Evolutionary conservation across 495 filamentous ascomycete species (phyloP).

Genomic region (Aspergillus baeticus): DNA sequence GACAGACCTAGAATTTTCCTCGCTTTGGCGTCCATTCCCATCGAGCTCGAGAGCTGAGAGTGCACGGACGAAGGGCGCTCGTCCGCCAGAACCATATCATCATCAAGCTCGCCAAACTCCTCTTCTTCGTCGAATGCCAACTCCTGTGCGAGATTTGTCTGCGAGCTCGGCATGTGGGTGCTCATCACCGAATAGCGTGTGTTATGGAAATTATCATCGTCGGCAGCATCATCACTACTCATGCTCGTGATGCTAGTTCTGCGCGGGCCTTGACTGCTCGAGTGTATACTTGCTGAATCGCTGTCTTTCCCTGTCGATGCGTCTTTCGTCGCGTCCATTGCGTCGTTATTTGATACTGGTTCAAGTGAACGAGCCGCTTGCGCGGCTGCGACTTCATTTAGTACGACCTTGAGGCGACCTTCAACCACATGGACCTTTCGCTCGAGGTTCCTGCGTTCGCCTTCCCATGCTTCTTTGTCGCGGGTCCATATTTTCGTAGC

Average conservation of each 20-base stretch:
- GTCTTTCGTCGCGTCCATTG: conserved; percentile 30
- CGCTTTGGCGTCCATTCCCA: conserved; percentile 45
- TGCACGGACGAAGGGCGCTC: conserved; percentile 45
- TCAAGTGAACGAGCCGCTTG: conserved; percentile 52
- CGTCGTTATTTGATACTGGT: conserved; percentile 23
- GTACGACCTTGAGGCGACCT: conserved; percentile 74
- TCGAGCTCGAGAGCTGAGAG: conserved; percentile 38
- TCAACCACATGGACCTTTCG: conserved; percentile 84
- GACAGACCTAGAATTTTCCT: conserved; percentile 50
- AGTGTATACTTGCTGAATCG: conserved; percentile 75
- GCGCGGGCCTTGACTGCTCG: conserved; percentile 62
- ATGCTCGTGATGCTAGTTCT: conserved; percentile 60
- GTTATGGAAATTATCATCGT: conserved; percentile 42
- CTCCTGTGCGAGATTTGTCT: conserved; percentile 84
- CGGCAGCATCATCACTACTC: conserved; percentile 60
- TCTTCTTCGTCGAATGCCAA: conserved; percentile 79
- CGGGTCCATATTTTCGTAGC: conserved; percentile 73
- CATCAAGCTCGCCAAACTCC: conserved; percentile 48
- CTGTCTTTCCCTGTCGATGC: conserved; percentile 47
- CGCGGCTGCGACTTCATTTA: conserved; percentile 79
- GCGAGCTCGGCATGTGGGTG: conserved; percentile 48
- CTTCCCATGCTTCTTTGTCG: conserved; percentile 80
- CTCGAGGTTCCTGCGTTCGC: conserved; percentile 77
- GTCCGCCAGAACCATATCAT: conserved; percentile 40
- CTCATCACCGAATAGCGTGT: conserved; percentile 67